Evolutionary conservation across 345 rosid species (phyloP).

Genomic region (Eucalyptus marginata): DNA sequence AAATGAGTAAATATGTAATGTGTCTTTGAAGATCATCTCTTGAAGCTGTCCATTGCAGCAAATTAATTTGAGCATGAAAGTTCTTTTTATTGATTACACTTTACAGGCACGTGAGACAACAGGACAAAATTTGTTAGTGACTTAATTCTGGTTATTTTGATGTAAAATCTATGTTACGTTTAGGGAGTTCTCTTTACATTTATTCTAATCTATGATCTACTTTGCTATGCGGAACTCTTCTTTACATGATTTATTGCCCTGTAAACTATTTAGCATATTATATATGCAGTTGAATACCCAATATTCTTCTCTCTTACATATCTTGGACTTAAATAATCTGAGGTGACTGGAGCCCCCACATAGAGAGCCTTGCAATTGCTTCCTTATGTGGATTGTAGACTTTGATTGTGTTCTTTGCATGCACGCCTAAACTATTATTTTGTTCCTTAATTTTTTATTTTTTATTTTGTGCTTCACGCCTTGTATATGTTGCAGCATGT

Average conservation of each 20-base stretch:
- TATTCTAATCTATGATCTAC: neutral
- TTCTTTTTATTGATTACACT: neutral
- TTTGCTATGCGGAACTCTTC: neutral
- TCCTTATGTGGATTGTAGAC: neutral
- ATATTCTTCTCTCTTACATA: neutral
- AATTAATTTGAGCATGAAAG: neutral
- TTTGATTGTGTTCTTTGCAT: neutral
- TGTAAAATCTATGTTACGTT: neutral
- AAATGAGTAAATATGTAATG: neutral
- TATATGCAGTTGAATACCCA: neutral
- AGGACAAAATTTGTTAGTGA: neutral
- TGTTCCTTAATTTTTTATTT: neutral
- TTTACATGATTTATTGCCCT: neutral
- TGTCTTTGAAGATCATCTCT: neutral
- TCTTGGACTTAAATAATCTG: neutral
- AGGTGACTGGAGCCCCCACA: neutral
- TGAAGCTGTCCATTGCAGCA: neutral
- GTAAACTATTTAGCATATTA: neutral
- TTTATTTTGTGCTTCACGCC: neutral
- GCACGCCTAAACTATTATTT: neutral
- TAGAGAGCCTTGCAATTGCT: neutral
- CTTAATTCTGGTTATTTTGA: neutral
- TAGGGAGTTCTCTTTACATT: neutral
- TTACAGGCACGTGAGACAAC: neutral
- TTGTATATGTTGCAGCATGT: constrained; percentile 54